Evolutionary conservation across 148 eudicot species (phyloP).

Genomic region (Fallopia convolvulus): DNA sequence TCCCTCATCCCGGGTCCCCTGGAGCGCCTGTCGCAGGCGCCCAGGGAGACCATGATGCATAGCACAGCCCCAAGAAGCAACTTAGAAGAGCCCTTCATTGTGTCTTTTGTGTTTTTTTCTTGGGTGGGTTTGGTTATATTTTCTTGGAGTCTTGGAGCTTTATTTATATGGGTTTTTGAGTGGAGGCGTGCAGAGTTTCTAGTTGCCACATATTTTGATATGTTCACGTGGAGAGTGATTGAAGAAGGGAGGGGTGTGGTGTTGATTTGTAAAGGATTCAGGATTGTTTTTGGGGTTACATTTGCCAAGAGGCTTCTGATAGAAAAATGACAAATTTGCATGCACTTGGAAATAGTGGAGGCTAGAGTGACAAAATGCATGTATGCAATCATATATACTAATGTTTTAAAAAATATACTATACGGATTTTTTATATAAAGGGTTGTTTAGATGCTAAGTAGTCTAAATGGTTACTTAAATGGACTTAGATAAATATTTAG

Average conservation of each 20-base stretch:
- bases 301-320: conserved; percentile 7
- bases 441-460: no score
- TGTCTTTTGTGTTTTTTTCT: background rate
- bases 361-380: background rate
- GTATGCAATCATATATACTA: no score
- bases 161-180: conserved; percentile 1
- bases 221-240: conserved; percentile 2
- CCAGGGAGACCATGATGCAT: conserved; percentile 1
- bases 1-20: conserved; percentile 9
- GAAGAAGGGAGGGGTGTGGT: background rate
- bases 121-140: background rate
- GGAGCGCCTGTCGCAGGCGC: background rate
- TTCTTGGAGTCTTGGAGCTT: background rate
- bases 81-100: conserved; percentile 4
- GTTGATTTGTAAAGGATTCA: background rate
- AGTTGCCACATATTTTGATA: background rate
- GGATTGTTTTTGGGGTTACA: background rate
- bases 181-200: background rate
- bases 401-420: no score
- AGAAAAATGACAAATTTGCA: conserved; percentile 4
- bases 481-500: no score
- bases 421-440: no score
- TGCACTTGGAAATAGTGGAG: background rate
- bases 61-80: background rate
- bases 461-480: no score